Evolutionary conservation across 73 alveolate species (phyloP).

Genomic region (Urostyla sp.): DNA sequence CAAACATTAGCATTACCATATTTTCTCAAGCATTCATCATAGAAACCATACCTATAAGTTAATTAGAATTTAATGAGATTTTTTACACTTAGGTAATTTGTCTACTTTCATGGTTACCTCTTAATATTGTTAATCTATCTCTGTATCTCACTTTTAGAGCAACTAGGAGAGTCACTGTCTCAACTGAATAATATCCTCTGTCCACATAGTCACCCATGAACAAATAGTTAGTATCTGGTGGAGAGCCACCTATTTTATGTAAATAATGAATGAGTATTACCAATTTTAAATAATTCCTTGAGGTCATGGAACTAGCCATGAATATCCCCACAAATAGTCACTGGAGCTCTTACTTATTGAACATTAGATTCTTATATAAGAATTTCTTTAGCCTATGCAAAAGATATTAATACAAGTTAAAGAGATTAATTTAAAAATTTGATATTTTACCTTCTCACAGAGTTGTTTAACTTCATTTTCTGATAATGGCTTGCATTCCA

Average conservation of each 20-base stretch:
- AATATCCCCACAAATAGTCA: slow-evolving; percentile 89
- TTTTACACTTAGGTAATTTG: slow-evolving; percentile 59
- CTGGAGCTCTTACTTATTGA: slow-evolving; percentile 54
- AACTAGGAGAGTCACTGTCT: slow-evolving; percentile 84
- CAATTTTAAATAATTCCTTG: slow-evolving; percentile 86
- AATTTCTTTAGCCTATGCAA: slow-evolving; percentile 82
- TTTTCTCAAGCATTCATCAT: slow-evolving; percentile 89
- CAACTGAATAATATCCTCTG: slow-evolving; percentile 92
- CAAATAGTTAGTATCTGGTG: slow-evolving; percentile 89
- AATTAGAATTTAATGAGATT: slow-evolving; percentile 30
- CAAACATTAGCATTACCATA: slow-evolving; percentile 87
- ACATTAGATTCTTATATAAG: slow-evolving; percentile 70
- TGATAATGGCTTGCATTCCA: slow-evolving; percentile 72
- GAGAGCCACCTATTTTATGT: slow-evolving; percentile 71
- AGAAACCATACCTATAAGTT: slow-evolving; percentile 86
- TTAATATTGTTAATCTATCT: slow-evolving; percentile 81
- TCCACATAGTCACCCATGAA: slow-evolving; percentile 93
- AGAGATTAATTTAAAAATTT: slow-evolving; percentile 76
- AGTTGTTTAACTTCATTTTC: slow-evolving; percentile 90
- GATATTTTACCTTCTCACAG: slow-evolving; percentile 86
- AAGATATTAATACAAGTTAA: background rate
- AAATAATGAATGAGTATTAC: slow-evolving; percentile 50
- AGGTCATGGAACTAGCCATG: slow-evolving; percentile 95
- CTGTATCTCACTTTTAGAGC: slow-evolving; percentile 87
- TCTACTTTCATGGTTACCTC: slow-evolving; percentile 92